Percentiles rank a stretch among this genome's conserved stretches.
Evolutionary conservation across 2,329 filamentous ascomycete genomes (phyloP).

Genomic region (Tolypocladium album): DNA sequence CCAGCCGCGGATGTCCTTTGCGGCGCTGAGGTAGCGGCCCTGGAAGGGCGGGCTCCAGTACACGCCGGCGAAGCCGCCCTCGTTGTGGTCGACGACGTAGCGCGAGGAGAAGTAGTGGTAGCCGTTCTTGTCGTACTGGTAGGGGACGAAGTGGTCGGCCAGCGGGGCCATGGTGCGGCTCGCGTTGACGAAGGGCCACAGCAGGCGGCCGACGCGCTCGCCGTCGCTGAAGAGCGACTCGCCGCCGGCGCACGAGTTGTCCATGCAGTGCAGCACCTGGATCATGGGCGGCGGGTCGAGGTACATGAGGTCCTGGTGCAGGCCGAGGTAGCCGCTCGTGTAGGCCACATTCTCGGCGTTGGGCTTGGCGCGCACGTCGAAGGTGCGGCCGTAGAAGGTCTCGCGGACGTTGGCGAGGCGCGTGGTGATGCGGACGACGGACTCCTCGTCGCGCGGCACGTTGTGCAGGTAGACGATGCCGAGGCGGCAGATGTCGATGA

Average conservation of each 20-base stretch:
- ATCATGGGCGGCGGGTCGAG: constrained; percentile 67
- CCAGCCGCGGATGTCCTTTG: constrained; percentile 25
- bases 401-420: constrained; percentile 71
- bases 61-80: constrained; percentile 14
- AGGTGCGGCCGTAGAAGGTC: constrained; percentile 86
- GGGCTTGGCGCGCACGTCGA: constrained; percentile 76
- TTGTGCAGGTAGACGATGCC: constrained; percentile 70
- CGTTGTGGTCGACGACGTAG: constrained; percentile 35
- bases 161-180: constrained; percentile 5
- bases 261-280: constrained; percentile 82
- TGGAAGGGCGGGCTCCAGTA: constrained; percentile 78
- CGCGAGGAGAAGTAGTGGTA: constrained; percentile 51
- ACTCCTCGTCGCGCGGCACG: constrained; percentile 56
- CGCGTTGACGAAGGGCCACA: constrained; percentile 12
- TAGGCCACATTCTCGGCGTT: constrained; percentile 88
- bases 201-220: constrained; percentile 43
- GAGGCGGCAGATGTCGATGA: constrained; percentile 50
- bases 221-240: constrained; percentile 80
- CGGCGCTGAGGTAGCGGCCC: constrained; percentile 28
- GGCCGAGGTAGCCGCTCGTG: constrained; percentile 68
- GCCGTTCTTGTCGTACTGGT: constrained; percentile 58
- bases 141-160: constrained; percentile 33
- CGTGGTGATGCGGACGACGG: constrained; percentile 57
- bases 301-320: constrained; percentile 93
- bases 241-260: constrained; percentile 69